phyloP scores from a whole-genome alignment of 2,329 filamentous ascomycete genomes.

The Paecilomyces sp. region DNA sequence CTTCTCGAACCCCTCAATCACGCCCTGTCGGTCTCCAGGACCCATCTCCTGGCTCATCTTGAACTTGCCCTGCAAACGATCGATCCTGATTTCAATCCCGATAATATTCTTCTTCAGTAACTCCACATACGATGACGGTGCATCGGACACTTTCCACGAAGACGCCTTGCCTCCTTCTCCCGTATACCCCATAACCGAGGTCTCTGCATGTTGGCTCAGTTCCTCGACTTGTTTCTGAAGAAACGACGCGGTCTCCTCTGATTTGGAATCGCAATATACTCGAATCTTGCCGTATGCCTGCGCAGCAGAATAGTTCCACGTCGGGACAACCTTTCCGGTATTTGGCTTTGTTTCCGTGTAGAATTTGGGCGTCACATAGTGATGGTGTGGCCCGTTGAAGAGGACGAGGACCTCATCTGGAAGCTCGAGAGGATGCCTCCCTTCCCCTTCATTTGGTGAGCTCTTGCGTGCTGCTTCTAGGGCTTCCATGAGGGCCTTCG shows the following conservation, averaged over 20 bases:
- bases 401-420: slow-evolving; percentile 53
- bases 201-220: slow-evolving; percentile 47
- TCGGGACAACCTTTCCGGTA: slow-evolving; percentile 61
- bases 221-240: slow-evolving; percentile 48
- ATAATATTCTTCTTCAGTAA: slow-evolving; percentile 54
- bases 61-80: slow-evolving; percentile 53
- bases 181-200: slow-evolving; percentile 50
- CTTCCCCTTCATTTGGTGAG: slow-evolving; percentile 11
- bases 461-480: slow-evolving; percentile 8
- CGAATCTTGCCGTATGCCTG: slow-evolving; percentile 55
- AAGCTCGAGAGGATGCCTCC: slow-evolving; percentile 28
- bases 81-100: slow-evolving; percentile 54
- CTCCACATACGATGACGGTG: slow-evolving; percentile 51
- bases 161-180: slow-evolving; percentile 45
- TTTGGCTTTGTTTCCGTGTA: slow-evolving; percentile 58
- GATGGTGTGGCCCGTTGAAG: slow-evolving; percentile 52
- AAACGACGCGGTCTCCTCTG: slow-evolving; percentile 40
- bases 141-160: slow-evolving; percentile 54
- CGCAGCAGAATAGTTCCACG: slow-evolving; percentile 63
- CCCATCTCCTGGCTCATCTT: slow-evolving; percentile 61
- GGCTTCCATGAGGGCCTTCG: slow-evolving; percentile 52
- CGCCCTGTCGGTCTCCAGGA: slow-evolving; percentile 48
- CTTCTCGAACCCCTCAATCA: slow-evolving; percentile 49
- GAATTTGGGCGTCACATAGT: slow-evolving; percentile 64
- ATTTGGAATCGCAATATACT: slow-evolving; percentile 46